Evolutionary conservation across 2,329 filamentous ascomycete species (phyloP), one percentile per base, ranked within the genome.

Genomic region (Phialophora macrospora): DNA sequence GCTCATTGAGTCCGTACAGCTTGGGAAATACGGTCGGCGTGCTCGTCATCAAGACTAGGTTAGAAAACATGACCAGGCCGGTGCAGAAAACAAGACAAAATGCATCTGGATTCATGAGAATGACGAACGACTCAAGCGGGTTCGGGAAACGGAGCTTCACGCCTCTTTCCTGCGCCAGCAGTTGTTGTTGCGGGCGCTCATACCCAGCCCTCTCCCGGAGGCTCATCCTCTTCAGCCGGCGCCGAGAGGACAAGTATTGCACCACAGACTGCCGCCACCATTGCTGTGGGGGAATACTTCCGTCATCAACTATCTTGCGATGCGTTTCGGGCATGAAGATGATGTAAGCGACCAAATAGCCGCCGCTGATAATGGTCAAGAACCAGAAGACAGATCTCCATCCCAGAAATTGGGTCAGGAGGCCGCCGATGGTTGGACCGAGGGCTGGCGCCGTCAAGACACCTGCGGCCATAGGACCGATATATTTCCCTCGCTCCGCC

Each of bases 311-410:
- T n/a, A 79, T 71, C 6, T 73, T 74, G 41, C 78, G 74, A 46
- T 71, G 72, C 1, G 77, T 79, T 63, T 79, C 77, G 1, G 76
- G 77, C n/a, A 78, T 74, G 68, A 76, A 71, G 1, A 75, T 17
- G 5, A 74, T 12, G 1, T 75, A 56, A 0, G 67, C 67, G 2
- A 74, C 17, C 24, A 72, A 68, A 24, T 74, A 70, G 1, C 72
- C 72, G 0, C 75, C 79, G 0, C 79, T 74, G 57, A 82, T 75
- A 22, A 85, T 83, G 32, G 80, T 75, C 4, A 86, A 75, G 64
- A 85, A 83, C 82, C 83, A 85, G 68, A 86, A 86, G 6, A 85
- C 80, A 1, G 78, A 77, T 46, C 78, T 74, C 83, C 83, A 86
- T 0, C 83, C 83, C 0, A 85, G 69, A 48, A 78, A 77, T 55